phyloP scores from a whole-genome alignment of 306 rosid species.

The Citrullus amarus region DNA sequence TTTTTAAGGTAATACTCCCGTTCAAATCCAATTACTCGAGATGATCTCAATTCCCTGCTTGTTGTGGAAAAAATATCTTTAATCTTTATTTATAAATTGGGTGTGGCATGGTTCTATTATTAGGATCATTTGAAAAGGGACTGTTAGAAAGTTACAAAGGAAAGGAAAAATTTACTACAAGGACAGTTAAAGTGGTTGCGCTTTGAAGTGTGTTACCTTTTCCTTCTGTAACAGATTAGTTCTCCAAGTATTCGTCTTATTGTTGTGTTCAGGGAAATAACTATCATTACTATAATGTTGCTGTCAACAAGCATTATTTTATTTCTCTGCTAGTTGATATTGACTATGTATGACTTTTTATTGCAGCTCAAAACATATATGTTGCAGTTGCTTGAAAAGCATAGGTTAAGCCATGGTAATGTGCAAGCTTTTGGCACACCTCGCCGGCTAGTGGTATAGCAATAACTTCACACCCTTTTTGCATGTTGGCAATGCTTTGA shows the following conservation, averaged over 20 bases:
- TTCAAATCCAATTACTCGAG: not conserved
- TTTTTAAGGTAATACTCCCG: not conserved
- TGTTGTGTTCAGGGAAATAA: not conserved
- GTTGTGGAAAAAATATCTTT: not conserved
- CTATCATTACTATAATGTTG: not conserved
- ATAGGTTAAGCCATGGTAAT: slow-evolving; percentile 64
- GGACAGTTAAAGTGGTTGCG: not conserved
- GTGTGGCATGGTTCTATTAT: not conserved
- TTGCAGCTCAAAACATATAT: slow-evolving; percentile 63
- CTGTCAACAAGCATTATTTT: not conserved
- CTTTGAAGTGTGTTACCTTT: not conserved
- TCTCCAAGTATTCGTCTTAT: not conserved
- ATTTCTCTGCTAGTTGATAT: not conserved
- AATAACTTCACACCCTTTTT: slow-evolving; percentile 5
- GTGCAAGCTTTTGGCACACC: slow-evolving; percentile 69
- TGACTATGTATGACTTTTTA: slow-evolving; percentile 21
- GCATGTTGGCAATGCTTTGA: not conserved
- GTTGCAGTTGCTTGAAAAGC: slow-evolving; percentile 55
- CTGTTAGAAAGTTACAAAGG: not conserved
- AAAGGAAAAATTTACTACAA: not conserved
- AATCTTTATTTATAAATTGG: not conserved
- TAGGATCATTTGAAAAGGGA: not conserved
- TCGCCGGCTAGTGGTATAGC: slow-evolving; percentile 73
- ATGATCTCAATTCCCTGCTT: not conserved
- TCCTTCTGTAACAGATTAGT: not conserved